Evolutionary conservation across 805 yeast species (phyloP), one percentile per base, ranked within the genome.

Genomic region (Ogataea philodendri): DNA sequence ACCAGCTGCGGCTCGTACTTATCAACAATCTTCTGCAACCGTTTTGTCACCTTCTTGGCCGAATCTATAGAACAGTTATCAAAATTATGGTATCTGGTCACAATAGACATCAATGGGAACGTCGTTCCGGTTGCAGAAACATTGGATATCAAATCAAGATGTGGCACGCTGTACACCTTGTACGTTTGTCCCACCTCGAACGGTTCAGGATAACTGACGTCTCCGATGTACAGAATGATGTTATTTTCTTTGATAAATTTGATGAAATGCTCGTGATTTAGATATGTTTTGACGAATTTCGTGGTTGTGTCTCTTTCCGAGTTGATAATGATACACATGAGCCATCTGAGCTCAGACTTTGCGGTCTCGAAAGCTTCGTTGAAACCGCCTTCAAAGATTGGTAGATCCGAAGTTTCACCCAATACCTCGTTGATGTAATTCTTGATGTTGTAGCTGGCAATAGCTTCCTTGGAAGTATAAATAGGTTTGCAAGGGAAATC

Each of bases 181-280:
- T 81, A 65, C 23, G 72, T 64, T 44, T 69, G 69, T 1, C 85
- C 84, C 25, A 84, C 71, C 39, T 78, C 78, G 63, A 74, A 77
- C 3, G 84, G 74, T 54, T 84, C 90, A 1, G 81, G 69, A 45
- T 77, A 77, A 10, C 67, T 59, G 15, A 76, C 77, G 45, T 79
- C 76, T 0, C 85, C 84, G 24, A 82, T 70, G 69, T 81, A 84
- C 1, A 81, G 64, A 1, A 76, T 44, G n/a, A 74, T 39, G 29
- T 80, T 67, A 25, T 72, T 65, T 2, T 60, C 59, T 26, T 57
- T 55, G 29, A 67, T 43, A 28, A 59, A 54, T 21, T 65, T 52
- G 10, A 69, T 54, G 22, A 78, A 73, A 19, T 57, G 50, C 1
- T 60, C 68, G 46, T 72, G 72, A 31, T 70, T 65, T 25, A 78